phyloP scores from a whole-genome alignment of 768 basidiomycete species.

The Lactarius psammicola region DNA sequence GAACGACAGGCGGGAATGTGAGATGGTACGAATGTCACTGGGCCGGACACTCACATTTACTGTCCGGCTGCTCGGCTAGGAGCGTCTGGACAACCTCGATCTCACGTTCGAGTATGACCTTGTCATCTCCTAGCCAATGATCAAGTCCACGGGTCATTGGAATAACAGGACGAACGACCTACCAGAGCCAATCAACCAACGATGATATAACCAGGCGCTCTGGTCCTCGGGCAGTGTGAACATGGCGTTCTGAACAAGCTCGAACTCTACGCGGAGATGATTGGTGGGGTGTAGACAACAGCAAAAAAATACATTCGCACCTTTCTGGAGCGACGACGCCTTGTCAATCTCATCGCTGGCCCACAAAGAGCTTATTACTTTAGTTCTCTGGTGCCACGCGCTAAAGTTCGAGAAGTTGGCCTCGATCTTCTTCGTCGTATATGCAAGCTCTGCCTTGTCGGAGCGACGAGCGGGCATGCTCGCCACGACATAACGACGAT shows the following conservation, averaged over 20 bases:
- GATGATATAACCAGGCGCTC: slow-evolving; percentile 97
- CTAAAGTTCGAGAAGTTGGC: slow-evolving; percentile 96
- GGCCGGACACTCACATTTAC: slow-evolving; percentile 65
- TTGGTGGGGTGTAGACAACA: not conserved
- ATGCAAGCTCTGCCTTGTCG: slow-evolving; percentile 69
- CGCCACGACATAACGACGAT: slow-evolving; percentile 80
- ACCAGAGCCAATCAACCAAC: slow-evolving; percentile 92
- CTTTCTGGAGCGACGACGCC: slow-evolving; percentile 61
- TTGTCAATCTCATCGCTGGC: slow-evolving; percentile 51
- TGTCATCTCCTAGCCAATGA: slow-evolving; percentile 51
- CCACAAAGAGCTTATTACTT: slow-evolving; percentile 70
- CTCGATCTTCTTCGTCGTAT: slow-evolving; percentile 89
- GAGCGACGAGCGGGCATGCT: slow-evolving; percentile 61
- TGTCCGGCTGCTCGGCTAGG: slow-evolving; percentile 84
- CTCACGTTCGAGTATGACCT: slow-evolving; percentile 63
- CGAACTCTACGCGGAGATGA: slow-evolving; percentile 63
- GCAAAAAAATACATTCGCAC: slow-evolving; percentile 39
- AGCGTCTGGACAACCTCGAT: slow-evolving; percentile 79
- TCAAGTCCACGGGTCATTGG: not conserved
- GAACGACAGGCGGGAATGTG: slow-evolving; percentile 11
- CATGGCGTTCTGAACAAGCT: slow-evolving; percentile 87
- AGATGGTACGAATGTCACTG: not conserved
- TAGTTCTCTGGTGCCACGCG: slow-evolving; percentile 97
- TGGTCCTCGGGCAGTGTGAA: slow-evolving; percentile 97
- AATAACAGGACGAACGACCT: slow-evolving; percentile 26